phyloP scores from a whole-genome alignment of 345 rosid genomes.

The Populus pruinosa region DNA sequence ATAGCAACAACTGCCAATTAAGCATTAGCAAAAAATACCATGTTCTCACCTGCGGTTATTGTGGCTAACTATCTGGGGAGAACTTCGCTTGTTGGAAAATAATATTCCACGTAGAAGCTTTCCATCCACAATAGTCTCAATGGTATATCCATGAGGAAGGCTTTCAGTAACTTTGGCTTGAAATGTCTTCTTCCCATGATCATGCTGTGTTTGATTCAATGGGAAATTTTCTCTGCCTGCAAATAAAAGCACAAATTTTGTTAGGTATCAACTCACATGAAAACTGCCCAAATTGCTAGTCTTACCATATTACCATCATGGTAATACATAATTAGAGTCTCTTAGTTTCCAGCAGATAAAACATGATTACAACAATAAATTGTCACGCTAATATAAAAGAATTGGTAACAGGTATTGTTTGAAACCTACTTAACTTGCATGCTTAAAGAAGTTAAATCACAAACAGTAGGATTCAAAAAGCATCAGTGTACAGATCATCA shows the following conservation, averaged over 20 bases:
- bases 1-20: not conserved
- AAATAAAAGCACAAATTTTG: conserved; percentile 10
- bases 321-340: not conserved
- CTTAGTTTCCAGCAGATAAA: not conserved
- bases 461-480: not conserved
- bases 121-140: conserved; percentile 85
- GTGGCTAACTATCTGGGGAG: conserved; percentile 28
- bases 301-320: not conserved
- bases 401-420: not conserved
- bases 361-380: not conserved
- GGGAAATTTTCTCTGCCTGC: conserved; percentile 54
- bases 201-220: conserved; percentile 32
- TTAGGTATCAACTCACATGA: not conserved
- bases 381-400: not conserved
- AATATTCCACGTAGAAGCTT: conserved; percentile 79
- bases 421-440: not conserved
- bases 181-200: conserved; percentile 71
- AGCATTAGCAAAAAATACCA: conserved; percentile 4
- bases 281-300: not conserved
- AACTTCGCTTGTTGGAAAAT: conserved; percentile 60
- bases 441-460: not conserved
- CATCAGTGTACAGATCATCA: not conserved
- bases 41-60: conserved; percentile 46
- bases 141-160: conserved; percentile 65
- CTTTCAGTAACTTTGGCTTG: conserved; percentile 78